phyloP scores from a whole-genome alignment of 2,329 filamentous ascomycete genomes.

The Verticillium dahliae region DNA sequence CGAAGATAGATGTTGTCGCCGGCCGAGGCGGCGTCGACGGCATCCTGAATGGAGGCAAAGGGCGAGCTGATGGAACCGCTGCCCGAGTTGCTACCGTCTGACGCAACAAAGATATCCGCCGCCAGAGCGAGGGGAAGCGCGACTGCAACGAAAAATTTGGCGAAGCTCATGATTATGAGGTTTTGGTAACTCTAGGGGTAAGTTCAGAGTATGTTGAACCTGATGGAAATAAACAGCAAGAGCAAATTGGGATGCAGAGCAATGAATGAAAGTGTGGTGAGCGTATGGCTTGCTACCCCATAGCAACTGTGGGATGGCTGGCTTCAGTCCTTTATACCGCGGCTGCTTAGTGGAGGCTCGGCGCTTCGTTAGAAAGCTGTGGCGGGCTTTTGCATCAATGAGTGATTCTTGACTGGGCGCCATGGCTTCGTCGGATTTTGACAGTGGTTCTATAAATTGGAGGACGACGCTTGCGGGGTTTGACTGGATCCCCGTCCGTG shows the following conservation, averaged over 20 bases:
- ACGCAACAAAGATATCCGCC: conserved; percentile 36
- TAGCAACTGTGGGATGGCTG: neutral
- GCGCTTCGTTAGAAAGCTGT: neutral
- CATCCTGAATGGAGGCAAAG: conserved; percentile 37
- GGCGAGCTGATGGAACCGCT: conserved; percentile 31
- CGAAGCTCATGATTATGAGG: conserved; percentile 5
- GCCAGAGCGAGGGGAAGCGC: conserved; percentile 13
- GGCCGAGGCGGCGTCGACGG: conserved; percentile 34
- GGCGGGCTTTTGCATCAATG: neutral
- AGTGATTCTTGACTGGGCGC: neutral
- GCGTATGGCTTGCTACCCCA: neutral
- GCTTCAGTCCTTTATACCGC: neutral
- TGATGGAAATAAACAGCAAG: neutral
- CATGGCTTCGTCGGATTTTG: neutral
- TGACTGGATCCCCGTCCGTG: neutral
- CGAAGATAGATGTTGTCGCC: conserved; percentile 31
- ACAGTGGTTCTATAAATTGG: neutral
- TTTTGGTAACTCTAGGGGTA: too few relatives aligned
- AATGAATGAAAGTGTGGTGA: neutral
- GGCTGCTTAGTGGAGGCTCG: neutral
- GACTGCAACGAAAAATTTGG: conserved; percentile 8
- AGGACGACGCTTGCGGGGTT: neutral
- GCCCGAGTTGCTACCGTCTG: conserved; percentile 28
- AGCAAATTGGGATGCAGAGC: neutral
- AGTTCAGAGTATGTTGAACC: too few relatives aligned